Evolutionary conservation across 768 basidiomycete genomes (phyloP), one percentile per base, ranked within the genome.

Genomic region (Candolleomyces eurysporus): DNA sequence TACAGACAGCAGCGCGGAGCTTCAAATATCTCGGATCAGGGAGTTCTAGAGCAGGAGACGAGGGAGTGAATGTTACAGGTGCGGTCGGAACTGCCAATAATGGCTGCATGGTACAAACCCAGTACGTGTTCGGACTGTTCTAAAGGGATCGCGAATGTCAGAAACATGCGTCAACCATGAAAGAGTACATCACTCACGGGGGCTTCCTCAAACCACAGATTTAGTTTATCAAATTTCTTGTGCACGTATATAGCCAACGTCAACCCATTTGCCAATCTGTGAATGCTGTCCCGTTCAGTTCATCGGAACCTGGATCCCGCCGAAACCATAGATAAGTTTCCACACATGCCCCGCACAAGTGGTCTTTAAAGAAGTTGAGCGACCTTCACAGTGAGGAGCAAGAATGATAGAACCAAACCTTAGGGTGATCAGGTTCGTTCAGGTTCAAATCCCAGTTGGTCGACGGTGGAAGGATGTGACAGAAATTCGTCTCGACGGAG

Each of bases 1-100:
- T 26, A 49, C 64, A 65, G 30, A 58, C 21, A 14, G 60, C 62
- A n/a, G 42, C 42, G 42, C 5, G 42, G 42, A 43, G 42, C 42
- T 43, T 43, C 42, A 43, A n/a, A 43, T 13, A 13, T 43, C 42
- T 43, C 42, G 42, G 42, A 43, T 43, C 42, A n/a, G 42, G 42
- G 42, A 43, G 42, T 5, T 43, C 42, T n/a, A n/a, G 42, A 11
- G 11, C 42, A n/a, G 42, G 42, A 43, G 42, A 43, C 42, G 42
- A 43, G 42, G 42, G 5, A n/a, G 42, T 43, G 13, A 43, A 43
- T n/a, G 42, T 43, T 2, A 43, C n/a, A n/a, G 42, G 42, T 11
- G n/a, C 5, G 42, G 42, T 43, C 42, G 42, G 42, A n/a, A 5
- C 42, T n/a, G 13, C 42, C 42, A n/a, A n/a, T 43, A 43, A 13